A percentile compares a stretch with the other conserved stretches of the same genome.
Evolutionary conservation across 108 stramenopile genomes (phyloP).

Genomic region (Fragilaria radians): DNA sequence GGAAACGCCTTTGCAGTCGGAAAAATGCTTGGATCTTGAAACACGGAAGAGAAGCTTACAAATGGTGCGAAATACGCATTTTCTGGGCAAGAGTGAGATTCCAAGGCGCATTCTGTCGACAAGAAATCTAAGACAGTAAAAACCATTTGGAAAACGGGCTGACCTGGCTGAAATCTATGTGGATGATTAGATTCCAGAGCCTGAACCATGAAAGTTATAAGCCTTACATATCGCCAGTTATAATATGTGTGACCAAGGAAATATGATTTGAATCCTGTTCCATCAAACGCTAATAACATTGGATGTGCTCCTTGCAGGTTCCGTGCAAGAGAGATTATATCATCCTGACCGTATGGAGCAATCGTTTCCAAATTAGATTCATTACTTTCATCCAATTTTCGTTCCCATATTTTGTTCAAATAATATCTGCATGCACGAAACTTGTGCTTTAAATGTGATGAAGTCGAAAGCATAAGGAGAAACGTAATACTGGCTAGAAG

Average conservation of each 20-base stretch:
- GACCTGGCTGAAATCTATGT: slow-evolving; percentile 4
- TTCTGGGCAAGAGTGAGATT: background rate
- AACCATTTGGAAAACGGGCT: slow-evolving; percentile 3
- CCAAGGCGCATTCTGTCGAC: background rate
- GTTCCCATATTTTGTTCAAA: too few species aligned
- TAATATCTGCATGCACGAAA: too few species aligned
- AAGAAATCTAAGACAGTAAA: background rate
- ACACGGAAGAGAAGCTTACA: background rate
- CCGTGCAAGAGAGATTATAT: background rate
- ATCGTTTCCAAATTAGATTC: too few species aligned
- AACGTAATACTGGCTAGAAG: too few species aligned
- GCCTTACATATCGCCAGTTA: background rate
- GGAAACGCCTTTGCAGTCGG: background rate
- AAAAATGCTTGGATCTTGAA: background rate
- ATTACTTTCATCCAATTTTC: too few species aligned
- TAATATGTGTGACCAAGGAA: background rate
- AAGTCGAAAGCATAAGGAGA: too few species aligned
- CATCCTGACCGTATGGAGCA: background rate
- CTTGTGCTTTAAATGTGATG: too few species aligned
- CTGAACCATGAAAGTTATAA: background rate
- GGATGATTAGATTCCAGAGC: background rate
- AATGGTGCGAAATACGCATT: background rate
- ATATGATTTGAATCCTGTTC: background rate
- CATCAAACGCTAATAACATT: background rate
- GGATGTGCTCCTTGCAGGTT: background rate